Evolutionary conservation across 192 early-diverging fungal genomes (phyloP), one percentile per base, ranked within the genome.

Genomic region (Coemansia sp.): DNA sequence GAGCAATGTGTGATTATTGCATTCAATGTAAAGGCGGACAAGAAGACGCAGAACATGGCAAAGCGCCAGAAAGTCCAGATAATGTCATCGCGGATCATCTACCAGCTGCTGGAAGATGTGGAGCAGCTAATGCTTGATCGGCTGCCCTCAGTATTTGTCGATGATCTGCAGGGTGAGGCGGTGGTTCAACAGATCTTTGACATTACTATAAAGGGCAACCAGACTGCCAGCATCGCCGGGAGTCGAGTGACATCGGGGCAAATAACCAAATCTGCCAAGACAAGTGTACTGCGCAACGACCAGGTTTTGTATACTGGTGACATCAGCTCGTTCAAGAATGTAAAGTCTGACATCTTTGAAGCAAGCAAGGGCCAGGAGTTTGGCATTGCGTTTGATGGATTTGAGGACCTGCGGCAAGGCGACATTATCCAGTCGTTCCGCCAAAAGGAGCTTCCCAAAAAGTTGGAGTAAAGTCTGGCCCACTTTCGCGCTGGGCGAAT

Each of bases 291-390:
- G 42, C 84, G 95, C 34, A 66, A 82, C 58, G 89, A 83, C 31
- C 83, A 86, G 46, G 81, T 76, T 19, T 49, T 95, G 28, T 92
- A 87, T n/a, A 44, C 40, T 5, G 40, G 94, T 2, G 83, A 74
- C 61, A 56, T 69, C 63, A 60, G 58, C 61, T 76, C 69, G 26
- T 84, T 98, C 63, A 89, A 89, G 75, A 90, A 94, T 57, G 82
- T 92, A 59, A 98, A 97, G 74, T 90, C 94, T 55, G 92, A 95
- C 66, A 89, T 96, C 36, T 66, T 69, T 22, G 96, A 98, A 82
- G 90, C 87, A 26, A 85, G 85, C 59, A 98, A 97, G 76, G 95
- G 94, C n/a, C 81, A 91, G 25, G 96, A 98, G 83, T 98, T 94
- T 70, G 96, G 96, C 15, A 89, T 98, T 71, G 84, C 85, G 52